Base-by-base conservation (phyloP, 306 rosid species). In the Prunus padus region DNA sequence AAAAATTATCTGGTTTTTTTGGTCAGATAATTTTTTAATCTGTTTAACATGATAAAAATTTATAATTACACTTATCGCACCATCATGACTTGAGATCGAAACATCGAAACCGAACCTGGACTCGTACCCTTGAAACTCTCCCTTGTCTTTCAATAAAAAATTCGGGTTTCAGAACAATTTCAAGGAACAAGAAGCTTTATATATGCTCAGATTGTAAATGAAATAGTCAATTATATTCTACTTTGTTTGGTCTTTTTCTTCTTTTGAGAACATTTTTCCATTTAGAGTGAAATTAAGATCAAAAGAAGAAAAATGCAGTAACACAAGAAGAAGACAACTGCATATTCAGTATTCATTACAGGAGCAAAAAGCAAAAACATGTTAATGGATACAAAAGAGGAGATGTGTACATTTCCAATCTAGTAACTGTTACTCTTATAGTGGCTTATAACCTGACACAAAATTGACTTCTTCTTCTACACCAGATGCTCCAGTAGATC, bases 391-490 rank as follows among this genome's bases (percentile, higher is more conserved):
- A 28, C 60, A 60, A 47, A 13, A 40, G 55, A 22, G 59, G 16
- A 67, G 26, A 73, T 22, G 77, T 33, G 78, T 42, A 18, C 13
- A 63, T 56, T 23, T 64, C 71, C 77, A 67, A 51, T 55, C 30
- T 60, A 78, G 66, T 60, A 52, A 64, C 49, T 61, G 45, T 74
- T 52, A 25, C 19, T 23, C 44, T 60, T 64, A 30, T 72, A 44
- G 62, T 19, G 62, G 40, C 77, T 57, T 65, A 78, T 75, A 18
- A 81, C 76, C 75, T 12, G 57, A 37, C 52, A 60, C 57, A 57
- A 42, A 40, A 16, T 40, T 22, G 14, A 61, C 22, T 33, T 74
- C 79, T 73, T 80, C 63, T 72, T 70, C 82, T 81, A 80, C 82
- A 71, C 82, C 74, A 78, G 50, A 56, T 71, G 52, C 52, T 23